Percentiles rank a stretch among this genome's conserved stretches.
Evolutionary conservation across 2,329 filamentous ascomycete species (phyloP).

Genomic region (Acephala macrosclerotiorum): DNA sequence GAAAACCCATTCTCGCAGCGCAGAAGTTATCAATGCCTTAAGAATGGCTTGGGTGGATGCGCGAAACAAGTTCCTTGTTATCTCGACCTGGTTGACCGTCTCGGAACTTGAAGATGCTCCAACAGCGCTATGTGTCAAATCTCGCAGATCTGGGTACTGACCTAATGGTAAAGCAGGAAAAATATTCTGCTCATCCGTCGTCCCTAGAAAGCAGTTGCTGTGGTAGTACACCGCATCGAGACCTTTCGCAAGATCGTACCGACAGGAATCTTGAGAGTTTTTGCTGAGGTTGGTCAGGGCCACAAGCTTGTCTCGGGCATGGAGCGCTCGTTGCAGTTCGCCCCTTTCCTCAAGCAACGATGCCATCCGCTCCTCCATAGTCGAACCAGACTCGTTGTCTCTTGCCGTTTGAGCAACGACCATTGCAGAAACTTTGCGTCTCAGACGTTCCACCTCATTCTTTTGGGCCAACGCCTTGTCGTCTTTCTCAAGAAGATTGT

Average conservation of each 20-base stretch:
- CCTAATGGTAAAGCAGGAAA: not conserved
- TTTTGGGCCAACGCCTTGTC: not conserved
- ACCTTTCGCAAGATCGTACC: not conserved
- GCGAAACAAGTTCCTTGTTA: not conserved
- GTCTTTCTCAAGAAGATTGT: not conserved
- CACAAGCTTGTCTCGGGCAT: not conserved
- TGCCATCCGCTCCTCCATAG: not conserved
- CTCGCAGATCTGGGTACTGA: not conserved
- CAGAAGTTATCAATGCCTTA: not conserved
- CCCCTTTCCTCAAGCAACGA: not conserved
- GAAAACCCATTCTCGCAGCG: not conserved
- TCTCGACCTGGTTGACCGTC: not conserved
- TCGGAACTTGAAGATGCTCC: not conserved
- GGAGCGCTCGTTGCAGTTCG: not conserved
- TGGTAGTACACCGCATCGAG: not conserved
- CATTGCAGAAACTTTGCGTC: not conserved
- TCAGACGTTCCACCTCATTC: not conserved
- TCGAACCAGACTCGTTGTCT: not conserved
- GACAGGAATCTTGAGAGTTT: not conserved
- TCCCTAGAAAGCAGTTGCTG: not conserved
- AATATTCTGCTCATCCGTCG: not conserved
- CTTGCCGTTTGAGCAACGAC: not conserved
- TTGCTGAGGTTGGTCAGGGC: not conserved
- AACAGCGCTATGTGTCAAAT: not conserved
- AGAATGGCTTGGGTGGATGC: not conserved